These are phyloP conservation scores for Platanthera zijinensis DNA, from an alignment of 106 monocot genomes.

Conservation along the genomic window DNA sequence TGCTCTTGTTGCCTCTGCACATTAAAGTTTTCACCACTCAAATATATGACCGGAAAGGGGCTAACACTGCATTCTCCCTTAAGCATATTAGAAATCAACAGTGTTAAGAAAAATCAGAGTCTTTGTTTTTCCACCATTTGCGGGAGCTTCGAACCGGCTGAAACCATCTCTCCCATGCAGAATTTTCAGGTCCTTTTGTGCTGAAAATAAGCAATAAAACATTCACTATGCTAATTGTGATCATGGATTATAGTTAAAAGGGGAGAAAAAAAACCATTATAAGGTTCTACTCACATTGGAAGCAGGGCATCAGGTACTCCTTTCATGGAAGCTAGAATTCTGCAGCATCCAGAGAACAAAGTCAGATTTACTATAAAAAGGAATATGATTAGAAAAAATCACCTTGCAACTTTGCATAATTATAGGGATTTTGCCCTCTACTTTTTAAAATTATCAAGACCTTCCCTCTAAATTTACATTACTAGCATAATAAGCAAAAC, in stretches of 20 bases:
- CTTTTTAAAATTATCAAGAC: no score
- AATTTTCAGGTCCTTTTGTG: conserved; percentile 8
- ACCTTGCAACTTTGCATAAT: no score
- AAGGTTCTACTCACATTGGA: conserved; percentile 2
- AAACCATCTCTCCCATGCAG: conserved; percentile 21
- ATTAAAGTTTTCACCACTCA: no score
- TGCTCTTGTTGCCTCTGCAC: no score
- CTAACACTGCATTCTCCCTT: no score
- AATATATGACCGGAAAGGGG: no score
- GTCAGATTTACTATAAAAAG: neutral
- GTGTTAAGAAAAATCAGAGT: conserved; percentile 2
- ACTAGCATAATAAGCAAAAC: no score
- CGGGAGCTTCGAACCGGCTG: conserved; percentile 18
- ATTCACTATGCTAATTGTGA: neutral
- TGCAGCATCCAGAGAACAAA: neutral
- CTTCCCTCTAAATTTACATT: no score
- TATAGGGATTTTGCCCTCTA: no score
- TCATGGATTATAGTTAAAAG: neutral
- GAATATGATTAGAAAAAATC: neutral
- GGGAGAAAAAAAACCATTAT: neutral
- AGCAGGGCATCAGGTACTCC: conserved; percentile 8
- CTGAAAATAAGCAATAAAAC: conserved; percentile 2
- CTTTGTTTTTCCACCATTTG: conserved; percentile 16
- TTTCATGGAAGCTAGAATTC: conserved; percentile 8
- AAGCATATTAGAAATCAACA: no score